Evolutionary conservation across 441 rosid species (phyloP), one percentile per base, ranked within the genome.

Genomic region (Brassica balearica): DNA sequence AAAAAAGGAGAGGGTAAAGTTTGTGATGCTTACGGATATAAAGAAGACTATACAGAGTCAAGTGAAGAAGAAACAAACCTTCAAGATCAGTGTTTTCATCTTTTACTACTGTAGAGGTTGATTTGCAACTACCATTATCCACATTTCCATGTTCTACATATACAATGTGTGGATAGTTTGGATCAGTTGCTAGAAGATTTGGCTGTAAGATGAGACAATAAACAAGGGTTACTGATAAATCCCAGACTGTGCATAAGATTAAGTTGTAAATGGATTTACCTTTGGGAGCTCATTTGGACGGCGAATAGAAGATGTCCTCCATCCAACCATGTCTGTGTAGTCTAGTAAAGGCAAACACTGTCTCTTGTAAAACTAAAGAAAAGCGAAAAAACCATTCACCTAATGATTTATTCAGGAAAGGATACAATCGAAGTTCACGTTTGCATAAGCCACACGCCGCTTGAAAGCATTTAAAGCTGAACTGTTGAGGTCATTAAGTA

Each of bases 301-400:
- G 68, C 94, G 86, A 63, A 95, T 95, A 68, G 98, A 95, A 69
- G 98, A 92, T 73, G 98, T 95, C 79, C 97, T 86, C 97, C 97
- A 95, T 65, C 98, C 97, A 84, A 93, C 98, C 78, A 93, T 84
- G 81, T 93, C 98, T 93, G 73, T 68, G 8, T 63, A 23, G 38
- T 15, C 8, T 34, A 8, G 89, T 90, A 51, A 87, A 89, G 91
- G 72, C 64, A 77, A 77, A 79, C 83, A 74, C 5, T 46, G 38
- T 29, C 48, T 36, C 55, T 36, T 27, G 29, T 9, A 8, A 20
- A 20, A 56, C 9, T 22, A 9, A 48, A 23, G 34, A 29, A 29
- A 29, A 29, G 34, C 34, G 34, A 29, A 29, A 25, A 76, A 29
- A 69, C 59, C 62, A 58, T 71, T 27, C 34, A 29, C 34, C 34